phyloP scores from a whole-genome alignment of 352 stramenopile species.

The Pythium pectinolyticum region DNA sequence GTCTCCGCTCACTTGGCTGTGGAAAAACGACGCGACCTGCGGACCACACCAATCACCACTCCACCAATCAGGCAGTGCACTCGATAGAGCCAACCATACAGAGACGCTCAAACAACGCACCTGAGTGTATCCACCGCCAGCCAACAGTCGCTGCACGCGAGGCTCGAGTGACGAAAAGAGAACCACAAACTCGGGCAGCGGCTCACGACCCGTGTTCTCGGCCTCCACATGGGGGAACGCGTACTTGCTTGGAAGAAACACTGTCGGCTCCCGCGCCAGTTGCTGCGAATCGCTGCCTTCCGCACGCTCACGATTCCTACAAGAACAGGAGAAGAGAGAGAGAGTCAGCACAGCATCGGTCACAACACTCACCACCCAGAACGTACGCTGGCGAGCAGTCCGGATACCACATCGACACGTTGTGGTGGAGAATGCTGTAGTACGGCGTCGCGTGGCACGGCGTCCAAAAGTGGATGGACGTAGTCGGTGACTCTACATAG shows the following conservation, averaged over 20 bases:
- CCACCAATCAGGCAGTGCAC: neutral
- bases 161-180: slow-evolving; percentile 56
- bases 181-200: slow-evolving; percentile 66
- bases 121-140: slow-evolving; percentile 39
- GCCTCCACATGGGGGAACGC: slow-evolving; percentile 31
- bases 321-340: neutral
- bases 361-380: no score
- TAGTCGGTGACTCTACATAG: slow-evolving; percentile 25
- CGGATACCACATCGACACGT: slow-evolving; percentile 84
- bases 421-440: slow-evolving; percentile 85
- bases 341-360: neutral
- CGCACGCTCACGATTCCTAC: slow-evolving; percentile 50
- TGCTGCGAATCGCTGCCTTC: slow-evolving; percentile 70
- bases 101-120: slow-evolving; percentile 26
- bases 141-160: slow-evolving; percentile 52
- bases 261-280: slow-evolving; percentile 50
- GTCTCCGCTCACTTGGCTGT: slow-evolving; percentile 74
- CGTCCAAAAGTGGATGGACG: slow-evolving; percentile 84
- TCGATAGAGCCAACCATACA: slow-evolving; percentile 1
- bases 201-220: slow-evolving; percentile 21
- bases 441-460: slow-evolving; percentile 85
- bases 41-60: neutral
- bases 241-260: slow-evolving; percentile 61
- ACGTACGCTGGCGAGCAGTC: slow-evolving; percentile 78
- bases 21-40: slow-evolving; percentile 57